phyloP scores from a whole-genome alignment of 2,329 filamentous ascomycete genomes.

The Diplodia mutila region DNA sequence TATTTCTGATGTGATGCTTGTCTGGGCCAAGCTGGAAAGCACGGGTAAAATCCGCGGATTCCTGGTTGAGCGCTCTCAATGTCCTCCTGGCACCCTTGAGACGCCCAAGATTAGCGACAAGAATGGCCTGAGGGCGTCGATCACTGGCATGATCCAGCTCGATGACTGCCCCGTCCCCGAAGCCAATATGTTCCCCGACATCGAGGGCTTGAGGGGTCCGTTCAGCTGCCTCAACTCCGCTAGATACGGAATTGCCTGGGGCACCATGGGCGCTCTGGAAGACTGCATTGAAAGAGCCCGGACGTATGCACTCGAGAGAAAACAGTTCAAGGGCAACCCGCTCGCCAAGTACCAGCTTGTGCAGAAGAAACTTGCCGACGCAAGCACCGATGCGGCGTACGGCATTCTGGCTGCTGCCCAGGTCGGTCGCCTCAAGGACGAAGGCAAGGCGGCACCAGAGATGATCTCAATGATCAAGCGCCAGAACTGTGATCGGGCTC shows the following conservation, averaged over 20 bases:
- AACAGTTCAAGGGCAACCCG: conserved; percentile 95
- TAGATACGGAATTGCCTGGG: conserved; percentile 90
- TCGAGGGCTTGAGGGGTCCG: conserved; percentile 84
- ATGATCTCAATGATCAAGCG: conserved; percentile 98
- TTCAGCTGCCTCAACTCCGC: conserved; percentile 96
- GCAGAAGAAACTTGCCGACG: conserved; percentile 97
- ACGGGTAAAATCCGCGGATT: conserved; percentile 96
- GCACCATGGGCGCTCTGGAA: conserved; percentile 90
- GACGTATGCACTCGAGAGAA: conserved; percentile 87
- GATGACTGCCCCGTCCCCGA: conserved; percentile 86
- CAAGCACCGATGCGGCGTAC: conserved; percentile 85
- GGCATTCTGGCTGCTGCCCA: conserved; percentile 89
- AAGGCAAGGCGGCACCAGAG: conserved; percentile 84
- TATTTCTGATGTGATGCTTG: conserved; percentile 79
- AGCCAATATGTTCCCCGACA: conserved; percentile 90
- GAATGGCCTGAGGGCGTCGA: conserved; percentile 87
- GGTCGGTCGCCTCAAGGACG: conserved; percentile 90
- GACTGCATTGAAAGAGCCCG: conserved; percentile 83
- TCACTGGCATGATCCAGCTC: conserved; percentile 97
- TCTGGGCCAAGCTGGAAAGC: conserved; percentile 91
- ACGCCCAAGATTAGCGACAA: conserved; percentile 95
- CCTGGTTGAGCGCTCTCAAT: conserved; percentile 80
- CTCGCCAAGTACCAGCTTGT: conserved; percentile 95
- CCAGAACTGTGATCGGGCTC: conserved; percentile 92
- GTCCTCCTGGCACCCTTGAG: conserved; percentile 84